Evolutionary conservation across 2,329 filamentous ascomycete genomes (phyloP).

Genomic region (Graphilbum fragrans): DNA sequence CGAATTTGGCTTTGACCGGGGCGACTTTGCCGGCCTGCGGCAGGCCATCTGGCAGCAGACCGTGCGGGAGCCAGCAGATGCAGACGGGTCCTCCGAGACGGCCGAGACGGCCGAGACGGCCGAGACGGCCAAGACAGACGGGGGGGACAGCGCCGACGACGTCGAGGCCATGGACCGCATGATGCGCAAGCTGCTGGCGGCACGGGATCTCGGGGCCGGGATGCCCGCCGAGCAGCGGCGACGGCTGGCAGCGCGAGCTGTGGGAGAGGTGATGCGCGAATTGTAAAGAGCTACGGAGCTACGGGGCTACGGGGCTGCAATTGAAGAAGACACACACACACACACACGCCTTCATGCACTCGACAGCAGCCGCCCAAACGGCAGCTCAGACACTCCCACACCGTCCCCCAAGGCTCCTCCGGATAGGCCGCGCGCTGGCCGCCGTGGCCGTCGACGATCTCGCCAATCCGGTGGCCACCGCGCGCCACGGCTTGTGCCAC

Average conservation of each 20-base stretch:
- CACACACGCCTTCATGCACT: background rate
- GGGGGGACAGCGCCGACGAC: conserved; percentile 3
- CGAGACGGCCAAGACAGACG: conserved; percentile 2
- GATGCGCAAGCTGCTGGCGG: conserved; percentile 53
- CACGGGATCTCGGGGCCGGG: conserved; percentile 45
- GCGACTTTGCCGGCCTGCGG: conserved; percentile 39
- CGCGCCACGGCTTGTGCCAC: background rate
- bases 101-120: background rate
- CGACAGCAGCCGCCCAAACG: background rate
- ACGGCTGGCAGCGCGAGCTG: conserved; percentile 47
- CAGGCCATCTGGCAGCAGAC: conserved; percentile 35
- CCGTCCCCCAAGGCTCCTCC: conserved; percentile 6
- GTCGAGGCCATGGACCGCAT: conserved; percentile 48
- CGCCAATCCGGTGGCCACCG: conserved; percentile 1
- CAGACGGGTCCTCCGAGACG: conserved; percentile 7
- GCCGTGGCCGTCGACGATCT: background rate
- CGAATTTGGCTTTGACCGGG: conserved; percentile 38
- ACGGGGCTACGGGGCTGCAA: no score
- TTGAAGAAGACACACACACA: background rate
- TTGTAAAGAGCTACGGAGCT: conserved; percentile 23
- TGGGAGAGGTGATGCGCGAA: conserved; percentile 53
- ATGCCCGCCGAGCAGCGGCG: conserved; percentile 49
- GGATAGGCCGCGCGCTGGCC: conserved; percentile 1
- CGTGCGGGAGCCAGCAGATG: conserved; percentile 11
- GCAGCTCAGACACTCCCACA: conserved; percentile 2